Evolutionary conservation across 1,139 yeast species (phyloP).

Genomic region (Blastobotrys persicus): DNA sequence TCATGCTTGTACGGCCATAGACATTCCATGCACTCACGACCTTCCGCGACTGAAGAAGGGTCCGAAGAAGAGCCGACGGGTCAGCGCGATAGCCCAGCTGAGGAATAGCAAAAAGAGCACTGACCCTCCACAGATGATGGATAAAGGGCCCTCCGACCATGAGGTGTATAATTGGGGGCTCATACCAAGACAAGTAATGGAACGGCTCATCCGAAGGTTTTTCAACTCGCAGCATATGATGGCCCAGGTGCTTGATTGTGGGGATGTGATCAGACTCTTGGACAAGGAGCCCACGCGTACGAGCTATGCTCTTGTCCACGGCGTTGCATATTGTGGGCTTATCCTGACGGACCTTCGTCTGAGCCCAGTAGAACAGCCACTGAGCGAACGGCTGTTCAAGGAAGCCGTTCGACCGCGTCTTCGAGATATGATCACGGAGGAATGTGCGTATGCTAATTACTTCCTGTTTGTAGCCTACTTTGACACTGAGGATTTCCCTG

Average conservation of each 20-base stretch:
- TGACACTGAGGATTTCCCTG: slow-evolving; percentile 14
- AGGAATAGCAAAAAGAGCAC: slow-evolving; percentile 5
- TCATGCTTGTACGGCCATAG: slow-evolving; percentile 16
- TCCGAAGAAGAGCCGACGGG: slow-evolving; percentile 19
- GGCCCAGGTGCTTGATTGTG: slow-evolving; percentile 19
- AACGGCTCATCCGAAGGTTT: slow-evolving; percentile 16
- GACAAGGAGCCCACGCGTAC: slow-evolving; percentile 14
- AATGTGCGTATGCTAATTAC: slow-evolving; percentile 15
- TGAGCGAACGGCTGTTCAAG: slow-evolving; percentile 9
- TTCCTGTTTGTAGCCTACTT: slow-evolving; percentile 19
- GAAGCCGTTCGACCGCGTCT: slow-evolving; percentile 10
- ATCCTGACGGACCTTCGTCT: slow-evolving; percentile 5
- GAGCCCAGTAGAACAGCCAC: slow-evolving; percentile 6
- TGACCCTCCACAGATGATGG: not conserved
- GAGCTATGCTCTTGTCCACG: slow-evolving; percentile 17
- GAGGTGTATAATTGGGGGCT: slow-evolving; percentile 10
- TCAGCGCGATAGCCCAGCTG: slow-evolving; percentile 20
- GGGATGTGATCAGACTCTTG: slow-evolving; percentile 13
- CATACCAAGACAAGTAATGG: slow-evolving; percentile 12
- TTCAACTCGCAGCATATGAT: slow-evolving; percentile 19
- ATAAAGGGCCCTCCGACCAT: slow-evolving; percentile 1
- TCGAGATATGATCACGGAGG: slow-evolving; percentile 10
- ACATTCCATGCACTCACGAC: slow-evolving; percentile 18
- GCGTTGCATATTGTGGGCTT: slow-evolving; percentile 14
- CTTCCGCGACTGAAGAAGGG: slow-evolving; percentile 19